A percentile compares a stretch with the other conserved stretches of the same genome.
phyloP scores from a whole-genome alignment of 2,329 filamentous ascomycete species.

The Sarocladiaceae sp. region DNA sequence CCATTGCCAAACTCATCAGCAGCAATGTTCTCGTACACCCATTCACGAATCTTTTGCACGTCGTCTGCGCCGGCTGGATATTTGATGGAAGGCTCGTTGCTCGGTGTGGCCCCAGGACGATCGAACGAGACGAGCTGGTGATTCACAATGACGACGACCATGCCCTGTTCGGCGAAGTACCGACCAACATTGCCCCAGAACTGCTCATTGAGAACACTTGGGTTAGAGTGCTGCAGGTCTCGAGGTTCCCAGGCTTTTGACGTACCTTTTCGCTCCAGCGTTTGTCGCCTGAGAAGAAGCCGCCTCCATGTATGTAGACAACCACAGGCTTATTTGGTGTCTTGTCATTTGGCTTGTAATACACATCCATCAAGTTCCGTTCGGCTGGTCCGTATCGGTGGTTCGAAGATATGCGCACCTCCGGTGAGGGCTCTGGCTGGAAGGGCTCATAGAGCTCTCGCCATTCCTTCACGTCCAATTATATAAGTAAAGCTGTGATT shows the following conservation, averaged over 20 bases:
- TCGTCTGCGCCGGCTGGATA: conserved; percentile 15
- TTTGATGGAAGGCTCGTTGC: not conserved
- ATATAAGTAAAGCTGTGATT: no score
- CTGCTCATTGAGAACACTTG: conserved; percentile 3
- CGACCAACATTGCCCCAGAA: conserved; percentile 15
- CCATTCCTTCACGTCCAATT: not conserved
- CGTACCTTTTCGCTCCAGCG: conserved; percentile 13
- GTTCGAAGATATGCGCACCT: not conserved
- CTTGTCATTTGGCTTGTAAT: not conserved
- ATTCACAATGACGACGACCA: conserved; percentile 13
- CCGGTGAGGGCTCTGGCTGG: not conserved
- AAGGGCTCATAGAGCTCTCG: not conserved
- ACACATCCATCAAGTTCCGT: not conserved
- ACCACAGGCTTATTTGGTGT: not conserved
- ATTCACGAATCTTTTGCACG: conserved; percentile 12
- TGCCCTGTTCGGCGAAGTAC: conserved; percentile 12
- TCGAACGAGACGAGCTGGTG: conserved; percentile 14
- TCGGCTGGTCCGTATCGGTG: not conserved
- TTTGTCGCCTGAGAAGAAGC: conserved; percentile 13
- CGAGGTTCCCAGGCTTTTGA: not conserved
- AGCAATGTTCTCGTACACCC: conserved; percentile 13
- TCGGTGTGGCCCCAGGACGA: conserved; percentile 10
- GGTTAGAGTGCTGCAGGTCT: no score
- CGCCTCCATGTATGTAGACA: conserved; percentile 11
- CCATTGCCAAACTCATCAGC: conserved; percentile 12